Evolutionary conservation across 1,284 basidiomycete species (phyloP), one percentile per base, ranked within the genome.

Genomic region (Cutaneotrichosporon arboriforme): DNA sequence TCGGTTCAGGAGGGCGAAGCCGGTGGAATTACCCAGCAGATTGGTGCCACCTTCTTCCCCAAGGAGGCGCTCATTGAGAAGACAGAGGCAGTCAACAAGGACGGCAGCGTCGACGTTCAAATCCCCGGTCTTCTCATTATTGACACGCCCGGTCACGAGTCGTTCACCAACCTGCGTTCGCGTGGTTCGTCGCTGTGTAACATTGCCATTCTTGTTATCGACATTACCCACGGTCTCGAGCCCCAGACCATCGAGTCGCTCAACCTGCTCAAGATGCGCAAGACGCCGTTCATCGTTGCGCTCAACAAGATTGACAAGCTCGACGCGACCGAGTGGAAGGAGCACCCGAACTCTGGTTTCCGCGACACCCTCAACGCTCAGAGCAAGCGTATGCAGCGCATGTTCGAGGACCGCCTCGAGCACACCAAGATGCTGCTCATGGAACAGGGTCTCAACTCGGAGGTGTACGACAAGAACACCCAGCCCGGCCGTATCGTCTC

Each of bases 11-110:
- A 97, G 74, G 96, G 96, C 55, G 96, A 99, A 82, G 96, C 96
- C 2, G 96, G 96, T 70, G 96, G 96, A 80, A 99, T 99, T 73
- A 99, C 96, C 0, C 96, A 98, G 77, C 96, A 99, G 73, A 99
- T 99, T 64, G 96, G 96, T 81, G 96, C 96, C n/a, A 99, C 96
- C 0, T 99, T 96, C 80, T 98, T 99, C 84, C 96, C 96, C 44
- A 86, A 88, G 46, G 88, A 93, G n/a, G 91, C 92, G 8, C 96
- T 99, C 73, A 84, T 87, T 76, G 83, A 83, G 52, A 98, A 98
- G 81, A 97, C 94, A 1, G 79, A 80, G 17, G 91, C 96, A 17
- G 78, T 98, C 76, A 94, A 97, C 77, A 87, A 83, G 76, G 85
- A 90, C 62, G 84, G 84, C 55, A 76, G 77, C 34, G 86, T 90